Evolutionary conservation across 257 asterid genomes (phyloP).

Genomic region (Cynanchum wilfordii): DNA sequence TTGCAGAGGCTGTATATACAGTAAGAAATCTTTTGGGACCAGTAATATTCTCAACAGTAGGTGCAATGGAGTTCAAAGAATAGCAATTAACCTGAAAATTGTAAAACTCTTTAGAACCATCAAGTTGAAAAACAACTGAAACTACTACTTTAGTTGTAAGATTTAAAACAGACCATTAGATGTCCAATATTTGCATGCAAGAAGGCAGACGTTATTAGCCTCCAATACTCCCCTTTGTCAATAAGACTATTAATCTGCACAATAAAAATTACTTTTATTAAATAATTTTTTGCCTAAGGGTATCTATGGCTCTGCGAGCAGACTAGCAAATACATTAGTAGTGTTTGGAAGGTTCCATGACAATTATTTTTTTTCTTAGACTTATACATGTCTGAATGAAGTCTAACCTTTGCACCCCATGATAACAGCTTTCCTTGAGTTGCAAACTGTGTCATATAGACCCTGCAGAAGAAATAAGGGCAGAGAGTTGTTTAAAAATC

Average conservation of each 20-base stretch:
- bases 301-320: neutral
- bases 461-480: conserved; percentile 36
- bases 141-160: neutral
- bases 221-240: conserved; percentile 80
- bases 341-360: neutral
- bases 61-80: conserved; percentile 75
- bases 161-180: conserved; percentile 60
- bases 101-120: conserved; percentile 13
- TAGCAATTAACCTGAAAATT: conserved; percentile 75
- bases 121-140: conserved; percentile 14
- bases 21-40: conserved; percentile 72
- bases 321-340: neutral
- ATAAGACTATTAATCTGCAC: conserved; percentile 80
- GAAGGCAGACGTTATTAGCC: conserved; percentile 78
- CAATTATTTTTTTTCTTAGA: neutral
- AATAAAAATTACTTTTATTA: neutral
- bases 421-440: conserved; percentile 57
- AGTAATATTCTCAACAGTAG: conserved; percentile 58
- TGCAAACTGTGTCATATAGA: conserved; percentile 53
- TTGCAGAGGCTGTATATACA: conserved; percentile 67
- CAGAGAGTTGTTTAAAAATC: neutral
- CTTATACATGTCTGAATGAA: neutral
- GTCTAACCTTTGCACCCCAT: conserved; percentile 91
- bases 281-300: too few species aligned
- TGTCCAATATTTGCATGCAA: conserved; percentile 81